Base-by-base conservation (phyloP, 2,329 filamentous ascomycete species). In the Aspergillus ibericus region DNA sequence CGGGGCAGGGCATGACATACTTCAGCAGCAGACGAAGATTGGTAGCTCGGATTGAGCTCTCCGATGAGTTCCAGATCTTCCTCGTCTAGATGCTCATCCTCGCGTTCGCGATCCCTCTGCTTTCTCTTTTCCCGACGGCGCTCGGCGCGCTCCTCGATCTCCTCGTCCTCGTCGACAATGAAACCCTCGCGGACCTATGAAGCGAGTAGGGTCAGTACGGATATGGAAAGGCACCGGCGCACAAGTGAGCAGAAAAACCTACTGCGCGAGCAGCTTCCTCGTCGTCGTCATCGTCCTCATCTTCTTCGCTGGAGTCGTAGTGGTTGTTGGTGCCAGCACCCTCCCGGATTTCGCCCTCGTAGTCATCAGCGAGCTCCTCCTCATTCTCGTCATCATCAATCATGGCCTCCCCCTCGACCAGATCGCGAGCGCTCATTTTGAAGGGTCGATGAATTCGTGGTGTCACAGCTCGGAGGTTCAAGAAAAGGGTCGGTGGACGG, bases 31-130 rank as follows among this genome's bases (percentile, higher is more conserved):
- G 86, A 80, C 68, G 87, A 87, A 18, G 86, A 85, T 68, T 89
- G 85, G 72, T 85, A 85, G 62, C 88, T 89, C 1, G 88, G 88
- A 64, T 88, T 86, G 64, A 88, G 87, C 72, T 96, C 90, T 53
- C 92, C 93, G 67, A 99, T 97, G 56, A 99, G 82, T 72, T 98
- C 95, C 58, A 99, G 78, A 81, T 99, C 95, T 74, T 99, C 95
- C 66, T 97, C 93, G 67, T 98, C 95, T 8, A 99, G 85, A 60
- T 81, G 81, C 60, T 91, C 90, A 61, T 93, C 92, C 71, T 96
- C 92, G 62, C 91, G 88, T 70, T 91, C 90, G 56, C 90, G 88
- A 72, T 96, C 90, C 59, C 91, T 87, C 66, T 91, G 88, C 80
- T 95, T 96, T 75, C 86, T 86, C 71, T 87, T 86, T 74, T 89